Evolutionary conservation across 257 asterid species (phyloP).

Genomic region (Solanum peruvianum): DNA sequence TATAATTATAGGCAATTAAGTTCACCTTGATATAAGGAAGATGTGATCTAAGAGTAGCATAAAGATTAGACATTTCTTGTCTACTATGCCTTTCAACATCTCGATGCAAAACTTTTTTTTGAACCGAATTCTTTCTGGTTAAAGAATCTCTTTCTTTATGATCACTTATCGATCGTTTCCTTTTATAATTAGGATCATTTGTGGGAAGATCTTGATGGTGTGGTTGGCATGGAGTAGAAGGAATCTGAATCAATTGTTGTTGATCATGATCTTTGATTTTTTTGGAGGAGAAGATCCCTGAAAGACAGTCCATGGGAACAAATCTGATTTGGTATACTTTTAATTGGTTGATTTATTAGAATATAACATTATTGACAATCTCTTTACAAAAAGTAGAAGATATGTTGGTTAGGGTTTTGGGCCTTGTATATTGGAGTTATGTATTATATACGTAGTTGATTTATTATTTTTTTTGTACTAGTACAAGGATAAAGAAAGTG

Average conservation of each 20-base stretch:
- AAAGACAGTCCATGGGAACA: background rate
- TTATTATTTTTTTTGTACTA: background rate
- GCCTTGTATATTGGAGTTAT: background rate
- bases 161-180: background rate
- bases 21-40: slow-evolving; percentile 19
- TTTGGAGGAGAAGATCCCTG: background rate
- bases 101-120: slow-evolving; percentile 5
- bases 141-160: background rate
- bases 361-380: background rate
- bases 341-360: background rate
- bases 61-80: slow-evolving; percentile 20
- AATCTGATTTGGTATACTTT: background rate
- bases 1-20: background rate
- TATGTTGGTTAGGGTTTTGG: background rate
- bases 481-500: background rate
- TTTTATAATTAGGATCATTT: background rate
- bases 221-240: background rate
- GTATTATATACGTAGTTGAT: background rate
- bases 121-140: background rate
- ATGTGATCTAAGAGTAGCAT: slow-evolving; percentile 6
- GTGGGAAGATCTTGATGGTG: background rate
- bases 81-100: slow-evolving; percentile 24
- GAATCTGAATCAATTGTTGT: background rate
- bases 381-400: background rate
- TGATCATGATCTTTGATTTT: background rate